Evolutionary conservation across 1,284 basidiomycete species (phyloP).

Genomic region (Ganoderma sp.): DNA sequence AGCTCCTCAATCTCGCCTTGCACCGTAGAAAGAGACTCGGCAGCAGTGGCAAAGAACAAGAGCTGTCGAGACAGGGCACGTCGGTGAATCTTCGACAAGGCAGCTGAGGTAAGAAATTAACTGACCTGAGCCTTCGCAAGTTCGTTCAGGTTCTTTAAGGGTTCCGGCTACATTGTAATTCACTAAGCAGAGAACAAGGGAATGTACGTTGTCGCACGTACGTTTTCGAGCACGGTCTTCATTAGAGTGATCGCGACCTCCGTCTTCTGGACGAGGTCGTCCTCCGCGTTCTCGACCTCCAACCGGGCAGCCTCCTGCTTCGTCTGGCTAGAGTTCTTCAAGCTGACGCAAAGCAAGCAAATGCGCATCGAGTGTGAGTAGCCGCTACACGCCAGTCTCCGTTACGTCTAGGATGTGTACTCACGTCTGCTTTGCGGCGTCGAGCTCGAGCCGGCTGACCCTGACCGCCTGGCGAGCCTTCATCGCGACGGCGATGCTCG

Average conservation of each 20-base stretch:
- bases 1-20: slow-evolving; percentile 93
- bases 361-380: not conserved
- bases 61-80: slow-evolving; percentile 54
- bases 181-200: slow-evolving; percentile 2
- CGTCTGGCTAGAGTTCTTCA: slow-evolving; percentile 77
- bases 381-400: not conserved
- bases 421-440: slow-evolving; percentile 64
- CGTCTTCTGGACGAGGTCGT: slow-evolving; percentile 95
- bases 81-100: not conserved
- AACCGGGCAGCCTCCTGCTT: slow-evolving; percentile 89
- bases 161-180: slow-evolving; percentile 75
- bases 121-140: slow-evolving; percentile 85
- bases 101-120: not conserved
- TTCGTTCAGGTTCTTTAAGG: slow-evolving; percentile 91
- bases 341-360: slow-evolving; percentile 45
- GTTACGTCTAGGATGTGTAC: slow-evolving; percentile 31
- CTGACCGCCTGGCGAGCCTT: slow-evolving; percentile 91
- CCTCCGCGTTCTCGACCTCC: slow-evolving; percentile 94
- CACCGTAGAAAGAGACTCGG: slow-evolving; percentile 81
- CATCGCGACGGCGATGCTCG: slow-evolving; percentile 85
- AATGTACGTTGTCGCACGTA: slow-evolving; percentile 46
- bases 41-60: slow-evolving; percentile 83
- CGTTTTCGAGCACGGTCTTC: slow-evolving; percentile 97
- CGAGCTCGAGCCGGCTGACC: slow-evolving; percentile 72
- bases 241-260: slow-evolving; percentile 98